phyloP scores from a whole-genome alignment of 495 filamentous ascomycete genomes.

The Chlorociboria aeruginascens region DNA sequence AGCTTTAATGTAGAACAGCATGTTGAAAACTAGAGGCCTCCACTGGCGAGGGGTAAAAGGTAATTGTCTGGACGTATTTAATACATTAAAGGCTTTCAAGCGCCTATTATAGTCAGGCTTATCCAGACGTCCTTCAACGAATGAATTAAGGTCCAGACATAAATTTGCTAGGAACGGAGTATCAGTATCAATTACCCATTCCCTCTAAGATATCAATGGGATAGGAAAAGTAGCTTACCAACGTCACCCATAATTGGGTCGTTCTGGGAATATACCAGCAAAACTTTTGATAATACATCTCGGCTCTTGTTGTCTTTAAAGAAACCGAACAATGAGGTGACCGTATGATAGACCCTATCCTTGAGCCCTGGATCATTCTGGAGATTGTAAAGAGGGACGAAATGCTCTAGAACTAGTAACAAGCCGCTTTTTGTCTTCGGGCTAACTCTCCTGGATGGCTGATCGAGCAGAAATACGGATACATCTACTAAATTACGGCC shows the following conservation, averaged over 20 bases:
- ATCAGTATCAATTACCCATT: no score
- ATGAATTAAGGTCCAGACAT: conserved; percentile 73
- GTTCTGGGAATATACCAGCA: conserved; percentile 52
- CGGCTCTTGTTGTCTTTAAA: conserved; percentile 72
- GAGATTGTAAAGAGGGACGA: conserved; percentile 50
- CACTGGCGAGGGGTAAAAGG: conserved; percentile 65
- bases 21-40: conserved; percentile 81
- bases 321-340: conserved; percentile 70
- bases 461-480: conserved; percentile 66
- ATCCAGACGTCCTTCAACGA: conserved; percentile 51
- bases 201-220: no score
- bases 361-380: conserved; percentile 44
- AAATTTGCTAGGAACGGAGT: conserved; percentile 31
- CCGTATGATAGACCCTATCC: conserved; percentile 44
- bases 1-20: conserved; percentile 78
- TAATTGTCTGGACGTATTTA: conserved; percentile 44
- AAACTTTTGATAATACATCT: conserved; percentile 55
- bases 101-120: conserved; percentile 80
- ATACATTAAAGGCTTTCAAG: conserved; percentile 58
- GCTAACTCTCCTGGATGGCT: conserved; percentile 68
- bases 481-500: conserved; percentile 64
- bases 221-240: conserved; percentile 14
- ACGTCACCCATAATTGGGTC: conserved; percentile 48
- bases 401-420: conserved; percentile 60
- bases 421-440: conserved; percentile 74